phyloP scores from a whole-genome alignment of 2,329 filamentous ascomycete genomes.

The Fonsecaea monophora region DNA sequence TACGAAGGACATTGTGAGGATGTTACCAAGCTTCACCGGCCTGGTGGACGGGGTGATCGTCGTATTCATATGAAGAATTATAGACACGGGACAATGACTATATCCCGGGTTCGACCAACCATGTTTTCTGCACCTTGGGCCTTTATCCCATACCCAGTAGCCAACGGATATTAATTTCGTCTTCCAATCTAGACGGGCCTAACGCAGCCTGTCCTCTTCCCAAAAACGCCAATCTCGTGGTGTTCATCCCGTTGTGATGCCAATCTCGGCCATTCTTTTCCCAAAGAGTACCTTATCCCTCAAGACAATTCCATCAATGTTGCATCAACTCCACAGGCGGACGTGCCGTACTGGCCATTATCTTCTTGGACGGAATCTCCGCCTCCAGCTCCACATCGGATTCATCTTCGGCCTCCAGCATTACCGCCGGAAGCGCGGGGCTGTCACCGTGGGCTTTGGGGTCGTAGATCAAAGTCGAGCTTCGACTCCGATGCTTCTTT shows the following conservation, averaged over 20 bases:
- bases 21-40: neutral
- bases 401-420: conserved; percentile 64
- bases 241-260: neutral
- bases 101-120: neutral
- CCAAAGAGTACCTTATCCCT: neutral
- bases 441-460: conserved; percentile 67
- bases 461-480: conserved; percentile 68
- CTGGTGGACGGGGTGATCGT: neutral
- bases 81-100: neutral
- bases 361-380: conserved; percentile 47
- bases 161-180: neutral
- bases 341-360: conserved; percentile 59
- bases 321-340: conserved; percentile 65
- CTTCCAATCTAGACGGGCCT: neutral
- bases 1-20: neutral
- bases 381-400: conserved; percentile 57
- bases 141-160: neutral
- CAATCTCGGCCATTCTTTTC: neutral
- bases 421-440: conserved; percentile 66
- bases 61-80: neutral
- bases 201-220: neutral
- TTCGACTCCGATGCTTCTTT: conserved; percentile 54
- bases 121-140: neutral
- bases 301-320: conserved; percentile 14
- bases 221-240: neutral